Percentiles rank a stretch among this genome's conserved stretches.
phyloP scores from a whole-genome alignment of 495 filamentous ascomycete species.

The Acidomyces sp. region DNA sequence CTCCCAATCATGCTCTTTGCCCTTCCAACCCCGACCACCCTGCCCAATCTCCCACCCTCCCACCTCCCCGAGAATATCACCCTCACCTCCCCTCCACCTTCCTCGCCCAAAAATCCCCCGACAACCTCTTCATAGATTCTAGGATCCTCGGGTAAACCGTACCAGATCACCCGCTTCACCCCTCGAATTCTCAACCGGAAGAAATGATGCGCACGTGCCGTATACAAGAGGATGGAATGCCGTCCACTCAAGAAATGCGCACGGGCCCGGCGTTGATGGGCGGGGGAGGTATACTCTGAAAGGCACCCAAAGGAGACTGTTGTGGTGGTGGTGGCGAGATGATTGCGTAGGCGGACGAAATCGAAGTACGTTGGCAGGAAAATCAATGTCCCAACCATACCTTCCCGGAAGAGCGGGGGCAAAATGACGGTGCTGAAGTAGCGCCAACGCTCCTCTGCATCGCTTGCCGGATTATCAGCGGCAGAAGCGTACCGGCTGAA shows the following conservation, averaged over 20 bases:
- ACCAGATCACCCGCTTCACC: conserved; percentile 68
- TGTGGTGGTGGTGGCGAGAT: conserved; percentile 64
- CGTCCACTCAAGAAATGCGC: conserved; percentile 76
- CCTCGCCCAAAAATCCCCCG: conserved; percentile 46
- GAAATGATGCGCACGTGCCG: conserved; percentile 90
- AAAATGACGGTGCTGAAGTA: conserved; percentile 74
- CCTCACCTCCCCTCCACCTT: conserved; percentile 37
- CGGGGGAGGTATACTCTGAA: conserved; percentile 68
- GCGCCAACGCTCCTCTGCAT: conserved; percentile 83
- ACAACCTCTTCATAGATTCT: conserved; percentile 78
- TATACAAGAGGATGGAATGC: conserved; percentile 76
- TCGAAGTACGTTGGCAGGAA: conserved; percentile 90
- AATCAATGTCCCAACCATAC: conserved; percentile 50
- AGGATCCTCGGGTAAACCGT: conserved; percentile 67
- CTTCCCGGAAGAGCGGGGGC: conserved; percentile 51
- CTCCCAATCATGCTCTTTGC: conserved; percentile 58
- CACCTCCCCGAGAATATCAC: conserved; percentile 76
- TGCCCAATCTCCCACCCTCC: conserved; percentile 77
- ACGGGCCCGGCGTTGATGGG: conserved; percentile 66
- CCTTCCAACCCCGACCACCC: conserved; percentile 68
- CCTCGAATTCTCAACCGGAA: conserved; percentile 67
- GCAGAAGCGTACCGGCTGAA: conserved; percentile 76
- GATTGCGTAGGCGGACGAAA: conserved; percentile 84
- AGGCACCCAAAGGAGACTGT: conserved; percentile 70
- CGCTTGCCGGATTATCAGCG: conserved; percentile 47